A percentile compares a stretch with the other conserved stretches of the same genome.
These are phyloP conservation scores for Cerrena zonata DNA, from an alignment of 1,284 basidiomycete species.

Conservation along the genomic window DNA sequence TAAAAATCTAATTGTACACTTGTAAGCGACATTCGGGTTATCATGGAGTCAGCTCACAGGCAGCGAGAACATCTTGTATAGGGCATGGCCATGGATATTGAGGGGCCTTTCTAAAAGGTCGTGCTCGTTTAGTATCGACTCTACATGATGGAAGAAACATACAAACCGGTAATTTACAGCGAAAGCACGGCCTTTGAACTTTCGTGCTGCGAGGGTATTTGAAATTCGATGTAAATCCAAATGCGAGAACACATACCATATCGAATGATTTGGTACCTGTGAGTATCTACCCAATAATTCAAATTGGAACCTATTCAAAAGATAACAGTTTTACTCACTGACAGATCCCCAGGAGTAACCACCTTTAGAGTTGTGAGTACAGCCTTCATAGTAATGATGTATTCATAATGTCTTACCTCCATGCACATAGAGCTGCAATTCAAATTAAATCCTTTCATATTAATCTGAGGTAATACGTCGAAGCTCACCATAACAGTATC, in stretches of 20 bases:
- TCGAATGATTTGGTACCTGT: constrained; percentile 63
- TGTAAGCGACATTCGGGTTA: no score
- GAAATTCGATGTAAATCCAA: neutral
- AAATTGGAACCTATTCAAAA: constrained; percentile 13
- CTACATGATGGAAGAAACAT: constrained; percentile 1
- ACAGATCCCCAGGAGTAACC: constrained; percentile 67
- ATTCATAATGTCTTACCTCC: constrained; percentile 40
- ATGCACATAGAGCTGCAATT: constrained; percentile 64
- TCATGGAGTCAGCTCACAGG: constrained; percentile 46
- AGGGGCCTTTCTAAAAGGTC: constrained; percentile 55
- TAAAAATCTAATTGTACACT: constrained; percentile 76
- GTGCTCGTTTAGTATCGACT: constrained; percentile 26
- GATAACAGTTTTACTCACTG: constrained; percentile 33
- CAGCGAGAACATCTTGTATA: constrained; percentile 73
- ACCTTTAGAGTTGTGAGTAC: no score
- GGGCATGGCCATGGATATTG: constrained; percentile 88
- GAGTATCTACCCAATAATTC: constrained; percentile 44
- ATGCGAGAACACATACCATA: constrained; percentile 35
- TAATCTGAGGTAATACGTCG: no score
- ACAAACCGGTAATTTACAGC: constrained; percentile 50
- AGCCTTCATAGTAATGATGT: no score
- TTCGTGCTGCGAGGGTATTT: constrained; percentile 62
- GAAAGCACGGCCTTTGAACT: constrained; percentile 67
- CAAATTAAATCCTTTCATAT: no score
- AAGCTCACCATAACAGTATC: constrained; percentile 49